A percentile compares a stretch with the other conserved stretches of the same genome.
phyloP scores from a whole-genome alignment of 495 filamentous ascomycete genomes.

The Aspergillus sparsus region DNA sequence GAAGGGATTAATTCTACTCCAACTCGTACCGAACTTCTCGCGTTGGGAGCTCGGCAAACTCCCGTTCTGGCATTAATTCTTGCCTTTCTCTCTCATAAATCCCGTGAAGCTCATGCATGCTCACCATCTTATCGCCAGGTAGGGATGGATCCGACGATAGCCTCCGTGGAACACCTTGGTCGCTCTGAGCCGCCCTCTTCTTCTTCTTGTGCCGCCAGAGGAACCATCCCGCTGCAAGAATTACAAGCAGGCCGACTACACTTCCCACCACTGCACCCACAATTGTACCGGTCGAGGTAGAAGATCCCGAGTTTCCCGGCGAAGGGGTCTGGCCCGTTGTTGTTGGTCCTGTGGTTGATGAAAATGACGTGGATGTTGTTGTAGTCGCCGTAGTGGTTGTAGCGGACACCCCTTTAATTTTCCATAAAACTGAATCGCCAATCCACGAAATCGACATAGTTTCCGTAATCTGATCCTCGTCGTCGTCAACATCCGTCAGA shows the following conservation, averaged over 20 bases:
- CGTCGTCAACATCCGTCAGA: constrained; percentile 9
- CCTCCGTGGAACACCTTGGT: neutral
- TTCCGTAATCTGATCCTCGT: constrained; percentile 7
- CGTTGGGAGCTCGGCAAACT: neutral
- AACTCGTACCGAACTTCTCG: constrained; percentile 9
- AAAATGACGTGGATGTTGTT: neutral
- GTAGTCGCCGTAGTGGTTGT: neutral
- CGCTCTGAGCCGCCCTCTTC: neutral
- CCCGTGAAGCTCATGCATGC: neutral
- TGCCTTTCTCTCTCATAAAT: neutral
- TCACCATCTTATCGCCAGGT: neutral
- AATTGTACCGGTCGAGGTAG: constrained; percentile 5
- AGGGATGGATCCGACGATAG: neutral
- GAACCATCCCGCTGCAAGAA: neutral
- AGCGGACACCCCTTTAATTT: neutral
- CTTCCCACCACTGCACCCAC: constrained; percentile 10
- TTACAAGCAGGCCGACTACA: neutral
- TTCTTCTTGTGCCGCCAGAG: constrained; percentile 7
- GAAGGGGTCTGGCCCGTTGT: too few relatives aligned
- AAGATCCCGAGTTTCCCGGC: neutral
- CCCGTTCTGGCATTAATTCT: neutral
- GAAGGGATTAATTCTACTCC: constrained; percentile 1
- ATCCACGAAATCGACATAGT: constrained; percentile 11
- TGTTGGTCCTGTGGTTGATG: neutral
- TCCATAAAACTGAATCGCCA: neutral